Percentiles rank a stretch among this genome's conserved stretches.
Conservation (phyloP, 2,329 filamentous ascomycete species). For the Nigrospora osmanthi region DNA sequence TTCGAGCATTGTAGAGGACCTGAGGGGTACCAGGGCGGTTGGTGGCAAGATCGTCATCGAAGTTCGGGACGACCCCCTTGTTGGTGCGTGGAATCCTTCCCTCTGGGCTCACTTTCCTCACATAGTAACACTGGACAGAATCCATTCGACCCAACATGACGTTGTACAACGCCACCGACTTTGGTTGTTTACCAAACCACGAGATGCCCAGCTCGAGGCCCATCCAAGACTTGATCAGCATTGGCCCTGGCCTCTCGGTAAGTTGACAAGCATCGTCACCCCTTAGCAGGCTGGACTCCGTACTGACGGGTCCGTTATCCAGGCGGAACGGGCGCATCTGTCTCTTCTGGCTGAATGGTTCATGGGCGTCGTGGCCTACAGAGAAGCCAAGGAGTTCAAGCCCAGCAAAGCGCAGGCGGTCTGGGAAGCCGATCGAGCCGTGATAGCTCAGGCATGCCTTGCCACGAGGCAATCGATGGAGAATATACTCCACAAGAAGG, state of each 20-base stretch:
- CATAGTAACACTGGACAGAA: conserved; percentile 21
- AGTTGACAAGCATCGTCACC: conserved; percentile 7
- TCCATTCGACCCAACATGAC: conserved; percentile 29
- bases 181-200: conserved; percentile 42
- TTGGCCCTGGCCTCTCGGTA: conserved; percentile 46
- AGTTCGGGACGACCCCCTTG: conserved; percentile 34
- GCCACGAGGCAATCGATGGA: conserved; percentile 8
- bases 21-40: conserved; percentile 35
- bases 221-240: conserved; percentile 35
- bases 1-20: conserved; percentile 44
- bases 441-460: conserved; percentile 27
- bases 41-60: conserved; percentile 28
- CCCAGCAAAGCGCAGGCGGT: conserved; percentile 28
- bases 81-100: conserved; percentile 28
- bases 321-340: conserved; percentile 43
- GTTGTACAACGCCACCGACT: conserved; percentile 40
- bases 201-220: conserved; percentile 27
- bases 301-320: neutral
- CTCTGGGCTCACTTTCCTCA: neutral
- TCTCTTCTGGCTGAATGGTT: conserved; percentile 42
- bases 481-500: neutral
- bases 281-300: neutral
- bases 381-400: conserved; percentile 43
- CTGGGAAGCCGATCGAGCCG: conserved; percentile 32
- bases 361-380: conserved; percentile 39